Base-by-base conservation (phyloP, 2,329 filamentous ascomycete genomes). In the Pseudovirgaria hyperparasitica region DNA sequence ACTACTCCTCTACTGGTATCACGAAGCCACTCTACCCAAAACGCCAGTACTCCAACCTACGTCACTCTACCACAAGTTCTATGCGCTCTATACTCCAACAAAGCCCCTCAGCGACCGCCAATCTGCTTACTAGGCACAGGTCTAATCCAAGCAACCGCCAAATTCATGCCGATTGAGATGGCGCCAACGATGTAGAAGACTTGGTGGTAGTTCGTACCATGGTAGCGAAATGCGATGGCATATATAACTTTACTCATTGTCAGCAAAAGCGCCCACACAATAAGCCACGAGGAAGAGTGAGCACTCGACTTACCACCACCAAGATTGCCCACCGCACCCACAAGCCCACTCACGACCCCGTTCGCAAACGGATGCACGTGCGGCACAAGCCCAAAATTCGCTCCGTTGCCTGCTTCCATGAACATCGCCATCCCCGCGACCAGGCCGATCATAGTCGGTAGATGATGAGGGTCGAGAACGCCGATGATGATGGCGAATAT, bases 351-450 rank as follows among this genome's bases (percentile, higher is more conserved):
- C 5, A 93, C 67, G 30, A 72, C 63, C 32, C 82, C 85, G 52
- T 92, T 93, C 33, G 82, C 81, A 34, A 67, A 68, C 1, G 82
- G 82, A 52, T 86, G 79, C 2, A 92, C 77, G 47, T 93, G 86
- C 4, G 85, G 84, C 14, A 93, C 77, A 5, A 93, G 66, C 0
- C 82, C 72, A 53, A 90, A 93, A 57, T 82, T 90, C 21, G 82
- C 75, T 1, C 86, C 86, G 47, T 93, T 93, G 22, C 75, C 76
- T 2, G 79, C 82, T 50, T 92, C 82, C 22, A 85, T 57, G 59
- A 92, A 92, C 48, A 92, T 66, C 1, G 80, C 82, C 58, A 85
- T 67, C 7, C 82, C 67, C 2, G 76, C 75, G 6, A 92, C 60
- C 5, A 93, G 70, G 1, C 80, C 82, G 30, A 90, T 74, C 65